A percentile compares a stretch with the other conserved stretches of the same genome.
Evolutionary conservation across 352 stramenopile genomes (phyloP).

Genomic region (Globisporangium carolinianum): DNA sequence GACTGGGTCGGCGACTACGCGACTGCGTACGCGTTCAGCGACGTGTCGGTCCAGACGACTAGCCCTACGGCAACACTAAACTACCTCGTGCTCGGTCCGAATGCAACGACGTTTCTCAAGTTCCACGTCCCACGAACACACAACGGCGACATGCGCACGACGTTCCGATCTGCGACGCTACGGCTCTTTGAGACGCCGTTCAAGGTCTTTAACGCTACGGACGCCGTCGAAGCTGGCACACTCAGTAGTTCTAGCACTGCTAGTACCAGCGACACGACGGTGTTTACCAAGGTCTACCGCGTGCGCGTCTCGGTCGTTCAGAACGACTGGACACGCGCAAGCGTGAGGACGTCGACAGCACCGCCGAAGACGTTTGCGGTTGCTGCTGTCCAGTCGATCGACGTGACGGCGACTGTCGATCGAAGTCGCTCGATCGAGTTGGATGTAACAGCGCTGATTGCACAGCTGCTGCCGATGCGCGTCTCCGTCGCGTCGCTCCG

Average conservation of each 20-base stretch:
- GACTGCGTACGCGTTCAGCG: slow-evolving; percentile 43
- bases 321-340: slow-evolving; percentile 34
- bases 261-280: slow-evolving; percentile 8
- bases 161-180: slow-evolving; percentile 27
- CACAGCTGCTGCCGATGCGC: slow-evolving; percentile 25
- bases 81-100: slow-evolving; percentile 41
- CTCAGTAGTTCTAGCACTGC: neutral
- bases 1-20: slow-evolving; percentile 53
- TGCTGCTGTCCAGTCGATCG: slow-evolving; percentile 18
- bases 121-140: slow-evolving; percentile 56
- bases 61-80: slow-evolving; percentile 17
- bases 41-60: slow-evolving; percentile 30
- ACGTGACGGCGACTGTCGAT: slow-evolving; percentile 33
- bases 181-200: slow-evolving; percentile 58
- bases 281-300: slow-evolving; percentile 40
- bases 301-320: slow-evolving; percentile 42
- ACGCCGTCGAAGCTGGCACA: slow-evolving; percentile 9
- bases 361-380: slow-evolving; percentile 1
- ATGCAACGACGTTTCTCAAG: slow-evolving; percentile 49
- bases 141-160: slow-evolving; percentile 30
- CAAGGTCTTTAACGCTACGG: slow-evolving; percentile 51
- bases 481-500: slow-evolving; percentile 38
- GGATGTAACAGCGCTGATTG: slow-evolving; percentile 43
- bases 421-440: slow-evolving; percentile 40
- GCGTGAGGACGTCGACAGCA: slow-evolving; percentile 7